A percentile compares a stretch with the other conserved stretches of the same genome.
Evolutionary conservation across 2,329 filamentous ascomycete genomes (phyloP).

Genomic region (Ceratocystis smalleyi): DNA sequence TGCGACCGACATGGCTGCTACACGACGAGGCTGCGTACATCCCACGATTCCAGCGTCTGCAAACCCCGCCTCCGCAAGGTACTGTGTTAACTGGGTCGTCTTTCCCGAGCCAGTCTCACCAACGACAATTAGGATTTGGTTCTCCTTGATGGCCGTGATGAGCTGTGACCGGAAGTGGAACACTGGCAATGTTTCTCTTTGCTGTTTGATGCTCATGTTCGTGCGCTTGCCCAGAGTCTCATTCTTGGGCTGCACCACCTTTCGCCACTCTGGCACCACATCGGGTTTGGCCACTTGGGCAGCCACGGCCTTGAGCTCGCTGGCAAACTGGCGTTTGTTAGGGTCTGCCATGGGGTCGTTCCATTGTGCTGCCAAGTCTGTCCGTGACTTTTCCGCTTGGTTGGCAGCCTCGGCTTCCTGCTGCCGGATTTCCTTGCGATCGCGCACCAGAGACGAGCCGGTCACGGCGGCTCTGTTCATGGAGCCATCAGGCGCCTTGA

Average conservation of each 20-base stretch:
- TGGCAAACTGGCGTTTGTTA: constrained; percentile 75
- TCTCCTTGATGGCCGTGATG: constrained; percentile 69
- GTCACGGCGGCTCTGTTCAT: constrained; percentile 94
- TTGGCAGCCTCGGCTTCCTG: constrained; percentile 65
- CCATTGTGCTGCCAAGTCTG: constrained; percentile 83
- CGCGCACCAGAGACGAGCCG: constrained; percentile 73
- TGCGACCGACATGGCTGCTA: constrained; percentile 93
- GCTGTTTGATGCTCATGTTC: constrained; percentile 83
- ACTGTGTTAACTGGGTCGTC: constrained; percentile 91
- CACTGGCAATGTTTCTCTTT: constrained; percentile 77
- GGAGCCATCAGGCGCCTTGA: constrained; percentile 96
- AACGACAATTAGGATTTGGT: constrained; percentile 89
- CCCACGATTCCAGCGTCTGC: constrained; percentile 78
- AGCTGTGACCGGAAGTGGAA: constrained; percentile 77
- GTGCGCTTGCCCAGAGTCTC: constrained; percentile 74
- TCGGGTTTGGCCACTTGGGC: constrained; percentile 47
- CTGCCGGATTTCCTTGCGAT: constrained; percentile 74
- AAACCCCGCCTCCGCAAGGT: constrained; percentile 82
- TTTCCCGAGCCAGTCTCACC: constrained; percentile 96
- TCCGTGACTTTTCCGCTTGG: constrained; percentile 54
- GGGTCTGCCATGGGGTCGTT: constrained; percentile 88
- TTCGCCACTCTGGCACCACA: constrained; percentile 83
- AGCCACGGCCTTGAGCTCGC: constrained; percentile 55
- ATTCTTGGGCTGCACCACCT: constrained; percentile 62
- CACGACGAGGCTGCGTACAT: constrained; percentile 91